Evolutionary conservation across 805 yeast genomes (phyloP).

Genomic region (Metschnikowia chrysomelidarum): DNA sequence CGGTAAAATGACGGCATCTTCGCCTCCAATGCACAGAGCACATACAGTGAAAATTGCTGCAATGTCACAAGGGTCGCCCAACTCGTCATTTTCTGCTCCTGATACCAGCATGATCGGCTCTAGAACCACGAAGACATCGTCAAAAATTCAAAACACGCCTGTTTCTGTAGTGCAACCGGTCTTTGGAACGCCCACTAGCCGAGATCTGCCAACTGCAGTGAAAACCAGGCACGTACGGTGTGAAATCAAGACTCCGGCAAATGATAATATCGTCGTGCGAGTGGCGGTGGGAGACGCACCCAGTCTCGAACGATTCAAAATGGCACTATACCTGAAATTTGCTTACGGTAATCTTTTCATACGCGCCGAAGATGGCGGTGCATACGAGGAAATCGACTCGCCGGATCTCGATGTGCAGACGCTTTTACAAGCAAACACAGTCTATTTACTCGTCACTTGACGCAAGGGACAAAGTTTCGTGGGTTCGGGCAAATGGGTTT

Average conservation of each 20-base stretch:
- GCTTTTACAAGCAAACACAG: constrained; percentile 22
- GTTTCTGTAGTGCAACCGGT: constrained; percentile 1
- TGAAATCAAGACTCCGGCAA: constrained; percentile 27
- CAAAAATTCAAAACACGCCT: no score
- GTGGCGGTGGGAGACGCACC: constrained; percentile 19
- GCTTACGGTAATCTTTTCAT: constrained; percentile 28
- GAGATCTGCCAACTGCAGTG: not conserved
- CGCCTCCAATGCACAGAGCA: no score
- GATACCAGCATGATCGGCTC: no score
- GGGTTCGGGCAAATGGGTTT: no score
- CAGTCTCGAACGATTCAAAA: constrained; percentile 23
- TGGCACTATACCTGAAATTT: constrained; percentile 23
- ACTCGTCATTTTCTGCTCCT: no score
- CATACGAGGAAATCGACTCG: constrained; percentile 29
- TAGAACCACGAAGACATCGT: no score
- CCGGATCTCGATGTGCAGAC: constrained; percentile 22
- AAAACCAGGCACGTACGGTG: constrained; percentile 18
- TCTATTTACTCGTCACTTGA: constrained; percentile 22
- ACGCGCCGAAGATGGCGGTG: constrained; percentile 21
- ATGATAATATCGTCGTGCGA: constrained; percentile 28
- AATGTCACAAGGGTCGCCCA: no score
- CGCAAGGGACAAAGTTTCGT: no score
- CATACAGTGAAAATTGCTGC: no score
- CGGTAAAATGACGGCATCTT: no score
- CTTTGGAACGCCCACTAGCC: constrained; percentile 7